Evolutionary conservation across 108 stramenopile genomes (phyloP), one percentile per base, ranked within the genome.

Genomic region (Schizochytrium sp.): DNA sequence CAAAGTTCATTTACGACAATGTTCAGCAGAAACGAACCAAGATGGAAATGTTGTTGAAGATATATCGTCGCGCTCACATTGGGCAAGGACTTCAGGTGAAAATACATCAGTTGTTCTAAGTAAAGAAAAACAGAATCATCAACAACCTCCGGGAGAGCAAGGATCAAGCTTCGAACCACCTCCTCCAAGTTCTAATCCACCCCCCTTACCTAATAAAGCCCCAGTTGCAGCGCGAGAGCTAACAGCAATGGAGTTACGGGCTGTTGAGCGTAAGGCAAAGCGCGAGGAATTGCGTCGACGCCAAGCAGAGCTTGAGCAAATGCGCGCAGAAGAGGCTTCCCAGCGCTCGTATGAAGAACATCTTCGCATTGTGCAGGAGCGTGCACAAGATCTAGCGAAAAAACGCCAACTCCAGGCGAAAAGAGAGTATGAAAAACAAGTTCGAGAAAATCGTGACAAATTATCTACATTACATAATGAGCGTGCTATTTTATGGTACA

Each of bases 261-360:
- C 76, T 5, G n/a, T 10, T 5, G 76, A 83, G 28, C 76, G 76
- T 38, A 83, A 83, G 55, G 76, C 10, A 7, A 17, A 40, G 8
- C 76, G 76, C 76, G 76, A 83, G 5, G 76, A 83, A 28, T 53
- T 83, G 8, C 50, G 76, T 5, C 49, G 40, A 3, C 76, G 53
- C 10, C 76, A 17, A 13, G 28, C 1, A 0, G 76, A 83, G 53
- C 76, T 83, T 42, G 50, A 83, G 53, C 3, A 38, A 8, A 83
- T 83, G 76, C 47, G 76, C 50, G 15, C 12, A 0, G 76, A 55
- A 42, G 76, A 83, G 28, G 50, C n/a, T 55, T 47, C 47, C 50
- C 76, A 83, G 47, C 76, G 76, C 19, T 38, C 12, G 5, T 69
- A 44, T 44, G 64, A 69, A 15, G 28, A 69, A 5, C 40, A 69